Evolutionary conservation across 2,329 filamentous ascomycete species (phyloP).

Genomic region (Neofusicoccum kwambonambiense): DNA sequence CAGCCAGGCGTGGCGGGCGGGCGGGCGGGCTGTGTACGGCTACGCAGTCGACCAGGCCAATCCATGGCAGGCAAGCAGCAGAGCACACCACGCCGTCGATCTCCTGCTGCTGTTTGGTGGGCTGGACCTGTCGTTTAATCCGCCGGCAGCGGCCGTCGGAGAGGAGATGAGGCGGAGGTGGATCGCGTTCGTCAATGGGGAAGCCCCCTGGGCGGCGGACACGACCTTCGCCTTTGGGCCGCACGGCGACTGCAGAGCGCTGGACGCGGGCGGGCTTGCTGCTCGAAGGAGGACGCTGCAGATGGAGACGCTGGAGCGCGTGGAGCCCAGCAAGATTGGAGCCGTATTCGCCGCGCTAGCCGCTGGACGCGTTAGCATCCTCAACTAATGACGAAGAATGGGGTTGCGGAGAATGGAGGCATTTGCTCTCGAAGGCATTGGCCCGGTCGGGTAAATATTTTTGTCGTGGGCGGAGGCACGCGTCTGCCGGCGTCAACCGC

Average conservation of each 20-base stretch:
- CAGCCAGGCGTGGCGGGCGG: too few relatives aligned
- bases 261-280: conserved; percentile 34
- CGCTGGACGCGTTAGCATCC: conserved; percentile 43
- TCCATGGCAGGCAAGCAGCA: conserved; percentile 48
- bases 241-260: conserved; percentile 34
- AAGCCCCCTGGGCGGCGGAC: conserved; percentile 37
- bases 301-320: conserved; percentile 31
- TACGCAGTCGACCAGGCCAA: conserved; percentile 49
- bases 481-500: background rate
- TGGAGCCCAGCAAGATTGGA: conserved; percentile 30
- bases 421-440: background rate
- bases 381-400: conserved; percentile 14
- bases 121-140: conserved; percentile 38
- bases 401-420: background rate
- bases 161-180: conserved; percentile 42
- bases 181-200: conserved; percentile 40
- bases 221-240: conserved; percentile 43
- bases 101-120: conserved; percentile 46
- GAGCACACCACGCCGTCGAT: conserved; percentile 50
- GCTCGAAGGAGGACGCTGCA: conserved; percentile 34
- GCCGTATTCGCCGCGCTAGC: conserved; percentile 34
- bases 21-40: conserved; percentile 34
- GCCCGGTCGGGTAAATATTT: conserved; percentile 11
- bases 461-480: background rate
- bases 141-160: conserved; percentile 34